Evolutionary conservation across 106 monocot genomes (phyloP).

Genomic region (Platanthera guangdongensis): DNA sequence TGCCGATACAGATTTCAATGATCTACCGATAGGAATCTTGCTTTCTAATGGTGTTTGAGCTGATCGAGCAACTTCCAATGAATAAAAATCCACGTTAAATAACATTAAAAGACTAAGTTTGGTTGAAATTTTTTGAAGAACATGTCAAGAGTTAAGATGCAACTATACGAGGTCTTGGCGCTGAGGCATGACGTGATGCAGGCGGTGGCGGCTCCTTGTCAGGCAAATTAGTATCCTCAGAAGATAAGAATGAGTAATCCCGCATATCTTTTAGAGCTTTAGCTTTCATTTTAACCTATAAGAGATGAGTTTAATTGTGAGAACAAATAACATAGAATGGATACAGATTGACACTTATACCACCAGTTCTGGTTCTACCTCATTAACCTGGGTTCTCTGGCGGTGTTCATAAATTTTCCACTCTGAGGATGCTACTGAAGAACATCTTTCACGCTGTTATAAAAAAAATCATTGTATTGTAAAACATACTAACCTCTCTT

Average conservation of each 20-base stretch:
- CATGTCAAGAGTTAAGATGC: neutral
- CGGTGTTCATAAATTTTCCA: slow-evolving; percentile 20
- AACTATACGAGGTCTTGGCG: slow-evolving; percentile 32
- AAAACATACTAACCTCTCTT: neutral
- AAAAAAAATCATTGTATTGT: neutral
- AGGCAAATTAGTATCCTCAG: slow-evolving; percentile 84
- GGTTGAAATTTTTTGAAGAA: slow-evolving; percentile 2
- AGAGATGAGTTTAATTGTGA: slow-evolving; percentile 3
- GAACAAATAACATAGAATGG: neutral
- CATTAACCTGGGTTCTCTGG: slow-evolving; percentile 34
- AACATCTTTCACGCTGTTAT: slow-evolving; percentile 30
- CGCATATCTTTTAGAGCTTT: slow-evolving; percentile 71
- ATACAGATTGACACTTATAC: neutral
- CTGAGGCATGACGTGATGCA: slow-evolving; percentile 12
- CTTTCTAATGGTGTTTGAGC: slow-evolving; percentile 18
- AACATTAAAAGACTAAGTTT: slow-evolving; percentile 31
- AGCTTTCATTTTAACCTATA: slow-evolving; percentile 68
- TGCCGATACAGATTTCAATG: slow-evolving; percentile 10
- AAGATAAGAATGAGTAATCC: slow-evolving; percentile 84
- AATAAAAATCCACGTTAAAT: slow-evolving; percentile 52
- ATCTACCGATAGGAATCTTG: slow-evolving; percentile 24
- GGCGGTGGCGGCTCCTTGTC: slow-evolving; percentile 21
- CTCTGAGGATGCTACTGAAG: slow-evolving; percentile 26
- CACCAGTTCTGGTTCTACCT: slow-evolving; percentile 25
- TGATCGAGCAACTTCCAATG: slow-evolving; percentile 52